phyloP scores from a whole-genome alignment of 352 stramenopile species.

The Globisporangium paroecandrum region DNA sequence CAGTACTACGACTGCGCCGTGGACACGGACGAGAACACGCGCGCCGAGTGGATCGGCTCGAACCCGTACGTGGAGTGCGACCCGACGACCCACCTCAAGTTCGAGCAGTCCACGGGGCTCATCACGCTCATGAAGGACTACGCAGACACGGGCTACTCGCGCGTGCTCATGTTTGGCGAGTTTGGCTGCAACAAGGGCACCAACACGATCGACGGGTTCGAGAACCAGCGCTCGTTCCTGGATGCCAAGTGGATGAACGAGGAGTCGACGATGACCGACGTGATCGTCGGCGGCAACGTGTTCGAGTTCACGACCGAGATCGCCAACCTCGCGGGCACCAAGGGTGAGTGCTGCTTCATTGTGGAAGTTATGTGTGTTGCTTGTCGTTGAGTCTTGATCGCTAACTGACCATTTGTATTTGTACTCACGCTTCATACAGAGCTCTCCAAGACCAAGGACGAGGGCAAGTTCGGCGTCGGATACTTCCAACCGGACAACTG shows the following conservation, averaged over 20 bases:
- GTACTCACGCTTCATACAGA: slow-evolving; percentile 4
- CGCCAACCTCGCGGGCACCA: slow-evolving; percentile 41
- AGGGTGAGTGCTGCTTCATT: slow-evolving; percentile 14
- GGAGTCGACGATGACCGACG: slow-evolving; percentile 56
- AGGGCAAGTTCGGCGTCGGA: slow-evolving; percentile 67
- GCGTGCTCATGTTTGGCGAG: slow-evolving; percentile 71
- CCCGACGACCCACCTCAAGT: slow-evolving; percentile 43
- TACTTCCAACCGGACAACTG: slow-evolving; percentile 72
- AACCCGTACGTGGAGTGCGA: slow-evolving; percentile 75
- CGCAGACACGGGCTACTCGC: slow-evolving; percentile 35
- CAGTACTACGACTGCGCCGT: slow-evolving; percentile 51
- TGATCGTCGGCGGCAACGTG: slow-evolving; percentile 69
- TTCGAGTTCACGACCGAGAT: slow-evolving; percentile 75
- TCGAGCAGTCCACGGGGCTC: slow-evolving; percentile 53
- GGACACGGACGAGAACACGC: slow-evolving; percentile 39
- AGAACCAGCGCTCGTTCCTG: slow-evolving; percentile 61
- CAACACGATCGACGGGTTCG: slow-evolving; percentile 66
- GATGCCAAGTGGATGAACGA: slow-evolving; percentile 80
- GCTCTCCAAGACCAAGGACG: slow-evolving; percentile 29
- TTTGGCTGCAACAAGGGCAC: slow-evolving; percentile 67
- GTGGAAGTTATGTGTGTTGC: not conserved
- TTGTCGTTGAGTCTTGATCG: not conserved
- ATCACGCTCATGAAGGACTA: slow-evolving; percentile 67
- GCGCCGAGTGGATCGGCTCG: slow-evolving; percentile 30
- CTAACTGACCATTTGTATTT: not conserved